Evolutionary conservation across 805 yeast genomes (phyloP).

Genomic region (Zygotorulaspora chibaensis): DNA sequence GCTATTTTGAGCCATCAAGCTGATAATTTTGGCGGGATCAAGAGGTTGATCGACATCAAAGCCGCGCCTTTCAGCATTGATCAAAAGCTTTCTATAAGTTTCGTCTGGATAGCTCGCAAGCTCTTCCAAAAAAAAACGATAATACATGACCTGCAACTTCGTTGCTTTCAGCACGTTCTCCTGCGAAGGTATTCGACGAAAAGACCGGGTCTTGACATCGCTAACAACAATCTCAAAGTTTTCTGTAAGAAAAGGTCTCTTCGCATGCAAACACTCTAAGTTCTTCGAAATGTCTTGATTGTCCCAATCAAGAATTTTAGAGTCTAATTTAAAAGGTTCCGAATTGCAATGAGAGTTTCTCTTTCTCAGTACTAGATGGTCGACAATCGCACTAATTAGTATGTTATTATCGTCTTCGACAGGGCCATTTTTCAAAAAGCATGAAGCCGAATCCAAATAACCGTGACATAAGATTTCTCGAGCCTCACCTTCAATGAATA

Average conservation of each 20-base stretch:
- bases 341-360: neutral
- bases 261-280: conserved; percentile 14
- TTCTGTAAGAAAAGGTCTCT: conserved; percentile 2
- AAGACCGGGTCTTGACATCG: conserved; percentile 61
- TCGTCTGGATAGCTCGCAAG: conserved; percentile 29
- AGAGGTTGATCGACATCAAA: conserved; percentile 49
- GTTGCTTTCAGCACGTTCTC: conserved; percentile 46
- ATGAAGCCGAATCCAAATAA: conserved; percentile 36
- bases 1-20: conserved; percentile 37
- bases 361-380: conserved; percentile 38
- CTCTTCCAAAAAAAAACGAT: conserved; percentile 45
- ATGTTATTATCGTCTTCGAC: conserved; percentile 31
- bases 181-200: conserved; percentile 45
- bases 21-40: conserved; percentile 38
- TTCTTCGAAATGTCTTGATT: conserved; percentile 14
- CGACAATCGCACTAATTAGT: conserved; percentile 62
- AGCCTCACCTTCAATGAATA: conserved; percentile 48
- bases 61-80: conserved; percentile 46
- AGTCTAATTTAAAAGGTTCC: conserved; percentile 2
- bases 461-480: conserved; percentile 61
- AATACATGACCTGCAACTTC: conserved; percentile 57
- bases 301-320: conserved; percentile 3
- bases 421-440: conserved; percentile 11
- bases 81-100: conserved; percentile 42
- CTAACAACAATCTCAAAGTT: conserved; percentile 35